These are phyloP conservation scores for Fraxinus pennsylvanica DNA, from an alignment of 257 asterid genomes.

Conservation along the genomic window DNA sequence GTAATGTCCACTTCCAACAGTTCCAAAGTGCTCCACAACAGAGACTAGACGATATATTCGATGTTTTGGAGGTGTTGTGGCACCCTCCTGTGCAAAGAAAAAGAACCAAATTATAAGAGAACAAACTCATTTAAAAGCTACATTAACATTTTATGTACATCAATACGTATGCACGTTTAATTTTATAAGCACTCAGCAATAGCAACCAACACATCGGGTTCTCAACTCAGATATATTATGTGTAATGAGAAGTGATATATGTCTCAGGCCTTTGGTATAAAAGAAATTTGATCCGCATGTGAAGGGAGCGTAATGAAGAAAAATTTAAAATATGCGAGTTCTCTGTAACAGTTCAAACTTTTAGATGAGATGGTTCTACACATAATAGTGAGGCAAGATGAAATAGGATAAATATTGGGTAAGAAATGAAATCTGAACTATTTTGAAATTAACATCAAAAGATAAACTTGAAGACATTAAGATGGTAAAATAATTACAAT, in stretches of 20 bases:
- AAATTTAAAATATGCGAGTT: too few species aligned
- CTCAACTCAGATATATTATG: neutral
- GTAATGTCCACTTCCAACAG: conserved; percentile 78
- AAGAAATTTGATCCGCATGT: too few species aligned
- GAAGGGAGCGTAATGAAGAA: neutral
- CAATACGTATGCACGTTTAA: neutral
- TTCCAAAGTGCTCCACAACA: conserved; percentile 80
- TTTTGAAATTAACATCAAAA: neutral
- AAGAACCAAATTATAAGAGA: neutral
- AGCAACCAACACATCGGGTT: neutral
- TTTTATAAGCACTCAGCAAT: neutral
- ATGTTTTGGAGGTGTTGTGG: conserved; percentile 15
- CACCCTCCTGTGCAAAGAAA: conserved; percentile 32
- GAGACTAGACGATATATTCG: conserved; percentile 67
- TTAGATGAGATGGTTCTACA: too few species aligned
- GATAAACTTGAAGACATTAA: neutral
- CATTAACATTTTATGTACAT: neutral
- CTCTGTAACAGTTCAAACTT: too few species aligned
- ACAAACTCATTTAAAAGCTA: neutral
- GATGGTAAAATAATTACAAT: neutral
- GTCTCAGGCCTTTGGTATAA: too few species aligned
- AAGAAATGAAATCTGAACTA: neutral
- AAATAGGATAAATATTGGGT: neutral
- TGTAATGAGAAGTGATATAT: neutral
- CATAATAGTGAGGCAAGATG: too few species aligned